phyloP scores from a whole-genome alignment of 2,329 filamentous ascomycete species.

The Botrytis deweyae region DNA sequence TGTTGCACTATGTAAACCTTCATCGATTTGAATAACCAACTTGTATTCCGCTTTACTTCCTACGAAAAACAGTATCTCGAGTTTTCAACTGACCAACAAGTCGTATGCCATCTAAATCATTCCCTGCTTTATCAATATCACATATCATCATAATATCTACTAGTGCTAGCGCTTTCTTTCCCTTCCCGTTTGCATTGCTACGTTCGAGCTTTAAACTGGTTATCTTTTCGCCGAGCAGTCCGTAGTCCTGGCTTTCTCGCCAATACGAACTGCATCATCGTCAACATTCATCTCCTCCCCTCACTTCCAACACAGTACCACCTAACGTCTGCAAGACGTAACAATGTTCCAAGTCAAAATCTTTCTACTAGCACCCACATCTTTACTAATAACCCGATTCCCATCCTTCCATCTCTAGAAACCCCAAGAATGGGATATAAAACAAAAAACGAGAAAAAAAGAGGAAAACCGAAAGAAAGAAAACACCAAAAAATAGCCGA shows the following conservation, averaged over 20 bases:
- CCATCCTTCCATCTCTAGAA: not conserved
- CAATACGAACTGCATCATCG: too few relatives aligned
- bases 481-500: not conserved
- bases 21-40: not conserved
- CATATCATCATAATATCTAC: not conserved
- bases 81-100: not conserved
- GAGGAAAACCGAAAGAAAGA: not conserved
- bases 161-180: too few relatives aligned
- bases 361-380: not conserved
- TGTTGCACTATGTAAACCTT: not conserved
- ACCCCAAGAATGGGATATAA: not conserved
- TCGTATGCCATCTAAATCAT: not conserved
- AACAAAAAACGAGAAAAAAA: not conserved
- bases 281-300: not conserved
- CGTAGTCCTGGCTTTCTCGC: too few relatives aligned
- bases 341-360: not conserved
- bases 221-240: too few relatives aligned
- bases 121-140: not conserved
- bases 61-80: not conserved
- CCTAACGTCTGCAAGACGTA: not conserved
- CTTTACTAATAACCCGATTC: not conserved
- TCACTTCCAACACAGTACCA: not conserved
- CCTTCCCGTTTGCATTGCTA: not conserved
- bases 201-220: not conserved
- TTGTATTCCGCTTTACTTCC: not conserved